These are phyloP conservation scores for Xylariales sp. DNA, from an alignment of 2,329 filamentous ascomycete genomes.

Conservation along the genomic window DNA sequence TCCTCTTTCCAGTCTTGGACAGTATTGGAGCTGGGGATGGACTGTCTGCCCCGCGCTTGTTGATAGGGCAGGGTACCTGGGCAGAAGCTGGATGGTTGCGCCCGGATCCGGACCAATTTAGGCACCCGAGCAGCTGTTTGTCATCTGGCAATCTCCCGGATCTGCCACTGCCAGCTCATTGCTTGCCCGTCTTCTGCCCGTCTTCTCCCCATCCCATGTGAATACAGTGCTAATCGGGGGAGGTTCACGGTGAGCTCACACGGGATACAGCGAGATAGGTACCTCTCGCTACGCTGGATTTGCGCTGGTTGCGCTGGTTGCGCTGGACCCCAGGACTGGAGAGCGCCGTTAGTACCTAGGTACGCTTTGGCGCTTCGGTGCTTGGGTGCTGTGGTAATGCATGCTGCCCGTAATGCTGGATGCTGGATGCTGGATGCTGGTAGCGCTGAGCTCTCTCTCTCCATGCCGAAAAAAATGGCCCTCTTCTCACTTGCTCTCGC, in stretches of 20 bases:
- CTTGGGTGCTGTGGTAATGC: too few species aligned
- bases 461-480: conserved; percentile 40
- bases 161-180: conserved; percentile 6
- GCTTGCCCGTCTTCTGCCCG: not conserved
- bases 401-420: too few species aligned
- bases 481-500: conserved; percentile 27
- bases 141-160: not conserved
- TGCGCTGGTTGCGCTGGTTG: not conserved
- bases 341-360: too few species aligned
- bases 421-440: too few species aligned
- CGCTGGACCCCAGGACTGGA: conserved; percentile 3
- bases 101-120: conserved; percentile 42
- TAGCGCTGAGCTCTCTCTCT: conserved; percentile 29
- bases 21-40: conserved; percentile 19
- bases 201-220: not conserved
- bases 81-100: too few species aligned
- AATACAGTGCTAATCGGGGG: not conserved
- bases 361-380: too few species aligned
- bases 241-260: not conserved
- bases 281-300: too few species aligned
- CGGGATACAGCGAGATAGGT: not conserved
- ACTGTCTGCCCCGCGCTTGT: conserved; percentile 44
- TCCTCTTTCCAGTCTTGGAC: not conserved
- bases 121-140: conserved; percentile 18
- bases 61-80: conserved; percentile 15